Base-by-base conservation (phyloP, 2,329 filamentous ascomycete species). In the Mariannaea elegans region DNA sequence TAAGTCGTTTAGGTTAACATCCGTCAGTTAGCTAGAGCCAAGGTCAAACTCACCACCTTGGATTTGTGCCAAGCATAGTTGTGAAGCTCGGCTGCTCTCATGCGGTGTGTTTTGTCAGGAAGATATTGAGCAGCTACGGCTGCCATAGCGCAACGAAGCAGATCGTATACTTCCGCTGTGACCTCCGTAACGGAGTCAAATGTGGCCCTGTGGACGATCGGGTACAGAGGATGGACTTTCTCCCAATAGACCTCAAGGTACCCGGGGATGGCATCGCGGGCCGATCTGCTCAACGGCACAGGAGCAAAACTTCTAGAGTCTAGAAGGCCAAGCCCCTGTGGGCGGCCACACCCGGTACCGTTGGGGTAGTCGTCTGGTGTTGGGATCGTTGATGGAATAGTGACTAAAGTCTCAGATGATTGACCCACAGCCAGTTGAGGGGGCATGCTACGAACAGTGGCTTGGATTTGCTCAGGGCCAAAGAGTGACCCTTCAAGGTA, bases 241-340 rank as follows among this genome's bases (percentile, higher is more conserved):
- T 80, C 76, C 84, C 84, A 86, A 72, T 85, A 86, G 32, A 81
- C 73, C 21, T 82, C 76, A 59, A 86, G 74, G 62, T 86, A 86
- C 39, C 70, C 69, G 39, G 84, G 82, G 44, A 85, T 78, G 38
- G 78, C 76, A 48, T 76, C 78, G 59, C 76, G 76, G 42, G 77
- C 73, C 46, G 75, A 75, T 29, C 73, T 71, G 61, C 77, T 75
- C 65, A 82, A 69, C 50, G 76, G 72, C 52, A 76, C 61, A 9
- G 73, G 65, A 56, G 68, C 65, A 24, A 71, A 39, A 36, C 68
- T 64, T 24, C 65, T 62, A 54, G 63, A 48, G 31, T 54, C 71
- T 65, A 78, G 72, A 60, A 76, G 71, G 57, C 69, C 75, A 67
- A 79, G 63, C 50, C 76, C 72, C 66, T 76, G 70, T 67, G 79